These are phyloP conservation scores for Tylopilus rubrobrunneus DNA, from an alignment of 768 basidiomycete species.

Conservation along the genomic window DNA sequence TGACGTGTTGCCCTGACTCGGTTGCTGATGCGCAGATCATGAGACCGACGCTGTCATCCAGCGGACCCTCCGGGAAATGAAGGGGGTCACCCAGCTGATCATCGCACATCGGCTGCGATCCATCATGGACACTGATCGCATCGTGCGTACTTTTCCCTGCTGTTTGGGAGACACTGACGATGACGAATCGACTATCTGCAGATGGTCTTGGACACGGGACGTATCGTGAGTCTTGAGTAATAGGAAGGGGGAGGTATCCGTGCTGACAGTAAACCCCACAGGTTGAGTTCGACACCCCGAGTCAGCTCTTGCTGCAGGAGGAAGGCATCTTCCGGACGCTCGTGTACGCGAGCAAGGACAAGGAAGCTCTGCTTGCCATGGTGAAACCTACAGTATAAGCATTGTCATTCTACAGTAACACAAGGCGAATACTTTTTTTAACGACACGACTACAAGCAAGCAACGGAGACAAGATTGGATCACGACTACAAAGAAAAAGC, in stretches of 20 bases:
- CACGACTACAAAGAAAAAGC: background rate
- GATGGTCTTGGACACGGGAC: conserved; percentile 12
- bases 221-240: background rate
- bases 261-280: background rate
- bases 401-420: conserved; percentile 4
- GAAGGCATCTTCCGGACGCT: background rate
- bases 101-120: background rate
- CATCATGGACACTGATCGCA: background rate
- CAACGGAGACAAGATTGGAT: background rate
- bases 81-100: background rate
- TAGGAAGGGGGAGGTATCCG: background rate
- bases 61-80: background rate
- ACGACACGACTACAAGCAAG: background rate
- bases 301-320: conserved; percentile 1
- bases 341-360: conserved; percentile 8
- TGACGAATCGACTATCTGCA: background rate
- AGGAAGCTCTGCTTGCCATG: background rate
- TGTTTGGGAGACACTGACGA: background rate
- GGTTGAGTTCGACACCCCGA: conserved; percentile 5
- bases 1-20: background rate
- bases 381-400: background rate
- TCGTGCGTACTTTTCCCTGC: background rate
- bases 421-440: conserved; percentile 6
- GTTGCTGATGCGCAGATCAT: background rate
- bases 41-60: background rate